These are phyloP conservation scores for Paspalum vaginatum DNA, from an alignment of 176 grass and related monocot genomes.

Conservation along the genomic window DNA sequence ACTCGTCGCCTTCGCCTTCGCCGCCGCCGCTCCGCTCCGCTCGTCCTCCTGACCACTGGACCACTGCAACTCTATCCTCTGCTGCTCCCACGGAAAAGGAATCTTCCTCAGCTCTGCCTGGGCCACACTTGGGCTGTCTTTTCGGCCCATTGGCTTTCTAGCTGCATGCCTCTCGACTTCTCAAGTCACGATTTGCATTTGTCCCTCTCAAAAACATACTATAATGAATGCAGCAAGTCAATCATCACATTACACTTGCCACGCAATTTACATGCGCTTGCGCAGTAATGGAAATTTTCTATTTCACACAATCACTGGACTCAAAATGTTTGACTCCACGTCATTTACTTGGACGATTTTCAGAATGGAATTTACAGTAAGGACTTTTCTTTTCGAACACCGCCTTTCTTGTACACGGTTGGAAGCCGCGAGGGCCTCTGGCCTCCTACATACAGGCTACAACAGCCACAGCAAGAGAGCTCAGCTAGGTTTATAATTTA, in stretches of 20 bases:
- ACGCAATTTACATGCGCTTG: too few relatives aligned
- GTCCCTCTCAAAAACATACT: too few relatives aligned
- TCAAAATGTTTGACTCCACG: not conserved
- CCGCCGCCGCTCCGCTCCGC: not conserved
- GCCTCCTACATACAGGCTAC: not conserved
- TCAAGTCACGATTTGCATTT: too few relatives aligned
- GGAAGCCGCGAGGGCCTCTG: not conserved
- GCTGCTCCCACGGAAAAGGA: not conserved
- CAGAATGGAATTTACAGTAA: not conserved
- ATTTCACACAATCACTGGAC: too few relatives aligned
- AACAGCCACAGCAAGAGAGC: not conserved
- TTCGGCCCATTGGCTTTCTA: too few relatives aligned
- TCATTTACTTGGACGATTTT: conserved; percentile 24
- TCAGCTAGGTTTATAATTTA: not conserved
- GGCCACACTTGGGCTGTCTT: not conserved
- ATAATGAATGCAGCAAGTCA: too few relatives aligned
- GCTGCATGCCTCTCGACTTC: too few relatives aligned
- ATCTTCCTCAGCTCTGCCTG: not conserved
- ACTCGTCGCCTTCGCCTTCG: not conserved
- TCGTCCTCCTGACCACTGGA: too few relatives aligned
- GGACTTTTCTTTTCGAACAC: not conserved
- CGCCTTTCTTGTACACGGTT: not conserved
- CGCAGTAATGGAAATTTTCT: too few relatives aligned
- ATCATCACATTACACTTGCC: too few relatives aligned
- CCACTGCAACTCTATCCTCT: not conserved